A percentile compares a stretch with the other conserved stretches of the same genome.
Conservation (phyloP, 495 filamentous ascomycete genomes). For the Penicillium waksmanii region DNA sequence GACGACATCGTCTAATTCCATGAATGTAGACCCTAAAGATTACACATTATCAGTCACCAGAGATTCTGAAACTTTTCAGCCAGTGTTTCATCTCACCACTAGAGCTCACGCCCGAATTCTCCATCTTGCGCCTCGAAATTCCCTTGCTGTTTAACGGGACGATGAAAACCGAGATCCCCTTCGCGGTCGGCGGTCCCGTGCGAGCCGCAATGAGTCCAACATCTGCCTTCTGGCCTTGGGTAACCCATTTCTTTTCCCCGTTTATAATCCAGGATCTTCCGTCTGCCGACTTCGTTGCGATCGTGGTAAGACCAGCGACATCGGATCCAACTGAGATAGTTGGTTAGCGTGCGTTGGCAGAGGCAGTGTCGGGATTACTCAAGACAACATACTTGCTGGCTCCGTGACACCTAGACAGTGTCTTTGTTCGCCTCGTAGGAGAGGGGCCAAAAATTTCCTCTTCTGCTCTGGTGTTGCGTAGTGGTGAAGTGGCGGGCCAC, state of each 20-base stretch:
- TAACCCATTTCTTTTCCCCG: slow-evolving; percentile 83
- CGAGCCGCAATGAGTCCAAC: slow-evolving; percentile 19
- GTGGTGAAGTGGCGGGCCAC: slow-evolving; percentile 17
- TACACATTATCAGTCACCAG: not conserved
- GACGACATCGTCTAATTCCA: slow-evolving; percentile 77
- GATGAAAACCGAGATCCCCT: slow-evolving; percentile 20
- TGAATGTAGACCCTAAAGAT: slow-evolving; percentile 65
- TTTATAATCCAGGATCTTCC: slow-evolving; percentile 75
- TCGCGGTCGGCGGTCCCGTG: slow-evolving; percentile 15
- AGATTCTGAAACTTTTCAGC: not conserved
- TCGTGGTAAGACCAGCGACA: slow-evolving; percentile 72
- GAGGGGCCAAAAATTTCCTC: slow-evolving; percentile 16
- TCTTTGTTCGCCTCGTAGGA: slow-evolving; percentile 19
- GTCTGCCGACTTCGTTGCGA: slow-evolving; percentile 68
- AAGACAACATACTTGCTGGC: slow-evolving; percentile 11
- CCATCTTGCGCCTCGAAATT: slow-evolving; percentile 17
- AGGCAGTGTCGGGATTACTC: not conserved
- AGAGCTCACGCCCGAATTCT: slow-evolving; percentile 20
- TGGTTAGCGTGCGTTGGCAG: not conserved
- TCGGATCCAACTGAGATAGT: slow-evolving; percentile 55
- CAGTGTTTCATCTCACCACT: slow-evolving; percentile 38
- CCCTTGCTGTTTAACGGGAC: slow-evolving; percentile 15
- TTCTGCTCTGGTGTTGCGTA: slow-evolving; percentile 19
- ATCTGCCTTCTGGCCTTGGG: slow-evolving; percentile 62
- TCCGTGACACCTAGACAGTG: slow-evolving; percentile 22